Evolutionary conservation across 2,329 filamentous ascomycete species (phyloP), one percentile per base, ranked within the genome.

Genomic region (Xylariaceae sp.): DNA sequence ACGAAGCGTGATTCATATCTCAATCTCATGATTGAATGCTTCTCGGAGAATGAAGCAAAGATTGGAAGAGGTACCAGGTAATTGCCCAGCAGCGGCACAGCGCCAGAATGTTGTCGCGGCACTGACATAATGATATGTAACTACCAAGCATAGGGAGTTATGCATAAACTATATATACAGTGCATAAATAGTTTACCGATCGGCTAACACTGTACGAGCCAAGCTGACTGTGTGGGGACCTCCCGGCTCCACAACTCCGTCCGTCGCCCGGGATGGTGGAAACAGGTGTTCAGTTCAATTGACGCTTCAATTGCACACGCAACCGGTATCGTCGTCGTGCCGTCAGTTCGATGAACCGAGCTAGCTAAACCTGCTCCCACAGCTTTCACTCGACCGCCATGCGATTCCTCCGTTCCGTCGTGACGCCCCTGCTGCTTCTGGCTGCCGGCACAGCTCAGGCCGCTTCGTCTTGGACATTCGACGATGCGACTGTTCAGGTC

Each of bases 401-500:
- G 76, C 72, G 72, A 59, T 67, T 77, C 61, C 65, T 73, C 48
- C 63, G 64, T 55, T 72, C 71, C 22, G 59, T 74, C 53, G 64
- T 69, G n/a, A 67, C 74, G 18, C 68, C 72, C 39, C 65, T 75
- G 15, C 61, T 76, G 60, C 70, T 83, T 41, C 70, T 78, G 57
- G 74, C 80, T 54, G 74, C 76, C 47, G 75, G 77, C 53, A 74
- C 73, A 59, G 78, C 73, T 50, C 74, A 75, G 61, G 80, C 80
- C 32, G 76, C 78, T 52, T 76, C 79, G 29, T 80, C 81, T 19
- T 92, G 88, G 88, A 78, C 79, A 52, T 92, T 92, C 64, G 80
- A 87, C 60, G 87, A 91, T 72, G 88, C 80, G 60, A 83, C 79
- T 57, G 76, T 92, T 60, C 78, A 83, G 8, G 76, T 92, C 54